Percentiles rank a stretch among this genome's conserved stretches.
phyloP scores from a whole-genome alignment of 148 eudicot species.

The Rhododendron griersonianum region DNA sequence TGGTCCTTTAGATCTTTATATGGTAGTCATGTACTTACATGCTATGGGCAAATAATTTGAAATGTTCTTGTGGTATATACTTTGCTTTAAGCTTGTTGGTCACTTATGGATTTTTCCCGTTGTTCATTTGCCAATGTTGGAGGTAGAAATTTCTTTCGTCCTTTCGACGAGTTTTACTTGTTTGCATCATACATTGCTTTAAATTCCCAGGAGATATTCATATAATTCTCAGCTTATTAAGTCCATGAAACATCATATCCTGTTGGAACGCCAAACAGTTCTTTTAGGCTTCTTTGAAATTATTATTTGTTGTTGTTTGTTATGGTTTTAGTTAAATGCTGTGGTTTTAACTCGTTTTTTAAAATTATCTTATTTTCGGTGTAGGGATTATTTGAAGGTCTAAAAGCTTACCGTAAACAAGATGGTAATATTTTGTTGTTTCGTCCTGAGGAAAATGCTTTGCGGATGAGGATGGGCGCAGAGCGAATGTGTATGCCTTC shows the following conservation, averaged over 20 bases:
- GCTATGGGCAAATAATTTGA: background rate
- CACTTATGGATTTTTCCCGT: too few relatives aligned
- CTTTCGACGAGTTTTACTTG: background rate
- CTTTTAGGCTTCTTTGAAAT: background rate
- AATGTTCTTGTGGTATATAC: background rate
- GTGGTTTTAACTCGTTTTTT: background rate
- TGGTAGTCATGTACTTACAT: background rate
- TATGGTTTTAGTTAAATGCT: background rate
- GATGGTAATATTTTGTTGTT: conserved; percentile 80
- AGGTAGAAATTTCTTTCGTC: background rate
- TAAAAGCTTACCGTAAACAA: conserved; percentile 79
- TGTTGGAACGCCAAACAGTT: background rate
- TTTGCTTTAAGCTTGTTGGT: too few relatives aligned
- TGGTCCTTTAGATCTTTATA: conserved; percentile 14
- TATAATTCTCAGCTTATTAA: background rate
- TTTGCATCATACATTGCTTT: background rate
- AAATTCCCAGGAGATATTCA: background rate
- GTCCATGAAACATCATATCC: background rate
- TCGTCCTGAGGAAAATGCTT: conserved; percentile 91
- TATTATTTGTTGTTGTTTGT: background rate
- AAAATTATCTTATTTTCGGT: background rate
- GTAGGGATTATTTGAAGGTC: conserved; percentile 95
- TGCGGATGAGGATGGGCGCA: conserved; percentile 76
- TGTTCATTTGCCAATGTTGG: background rate
- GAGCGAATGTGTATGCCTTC: conserved; percentile 99